phyloP scores from a whole-genome alignment of 2,329 filamentous ascomycete species.

The Neonectria punicea region DNA sequence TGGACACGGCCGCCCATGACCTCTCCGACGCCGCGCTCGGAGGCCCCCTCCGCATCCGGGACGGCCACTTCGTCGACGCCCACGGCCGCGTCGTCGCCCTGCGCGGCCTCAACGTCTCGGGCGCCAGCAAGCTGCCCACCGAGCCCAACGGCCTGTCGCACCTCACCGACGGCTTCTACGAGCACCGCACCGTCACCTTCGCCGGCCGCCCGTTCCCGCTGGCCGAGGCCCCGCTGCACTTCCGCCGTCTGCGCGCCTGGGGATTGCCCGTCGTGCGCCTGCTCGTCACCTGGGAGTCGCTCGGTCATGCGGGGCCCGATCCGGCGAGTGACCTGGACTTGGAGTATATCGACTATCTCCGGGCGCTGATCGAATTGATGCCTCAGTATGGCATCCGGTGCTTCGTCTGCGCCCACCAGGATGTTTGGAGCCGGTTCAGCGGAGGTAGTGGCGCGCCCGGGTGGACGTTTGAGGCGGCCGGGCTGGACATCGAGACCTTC shows the following conservation, averaged over 20 bases:
- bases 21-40: conserved; percentile 50
- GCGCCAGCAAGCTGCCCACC: conserved; percentile 54
- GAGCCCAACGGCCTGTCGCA: conserved; percentile 50
- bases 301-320: conserved; percentile 49
- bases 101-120: conserved; percentile 55
- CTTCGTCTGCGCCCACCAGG: conserved; percentile 56
- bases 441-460: conserved; percentile 55
- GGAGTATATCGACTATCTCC: conserved; percentile 53
- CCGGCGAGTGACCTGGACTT: conserved; percentile 48
- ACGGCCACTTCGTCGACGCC: conserved; percentile 48
- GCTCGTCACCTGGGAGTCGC: conserved; percentile 56
- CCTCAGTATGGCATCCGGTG: conserved; percentile 52
- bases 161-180: conserved; percentile 53
- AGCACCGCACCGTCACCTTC: conserved; percentile 51
- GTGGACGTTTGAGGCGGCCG: conserved; percentile 55
- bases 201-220: conserved; percentile 52
- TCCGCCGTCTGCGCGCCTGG: conserved; percentile 51
- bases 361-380: conserved; percentile 50
- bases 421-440: conserved; percentile 56
- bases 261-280: conserved; percentile 52
- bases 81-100: conserved; percentile 52
- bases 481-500: conserved; percentile 52
- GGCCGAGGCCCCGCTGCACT: conserved; percentile 52
- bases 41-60: conserved; percentile 44
- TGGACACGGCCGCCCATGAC: conserved; percentile 47